phyloP scores from a whole-genome alignment of 148 eudicot species.

The Camellia sinensis region DNA sequence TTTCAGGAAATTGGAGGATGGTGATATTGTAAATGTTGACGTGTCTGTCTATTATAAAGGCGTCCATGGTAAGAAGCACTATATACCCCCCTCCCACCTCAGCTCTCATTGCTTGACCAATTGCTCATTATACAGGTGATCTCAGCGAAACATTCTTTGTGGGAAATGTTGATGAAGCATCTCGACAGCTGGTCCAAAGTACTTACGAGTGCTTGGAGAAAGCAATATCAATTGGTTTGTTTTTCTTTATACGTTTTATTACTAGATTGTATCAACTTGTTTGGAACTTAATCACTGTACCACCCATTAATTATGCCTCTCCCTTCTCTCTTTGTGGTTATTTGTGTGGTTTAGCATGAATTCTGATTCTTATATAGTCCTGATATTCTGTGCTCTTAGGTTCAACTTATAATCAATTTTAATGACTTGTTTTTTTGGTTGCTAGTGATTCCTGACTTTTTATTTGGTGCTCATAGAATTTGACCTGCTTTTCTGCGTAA shows the following conservation, averaged over 20 bases:
- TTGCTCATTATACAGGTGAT: constrained; percentile 56
- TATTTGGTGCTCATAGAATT: too few relatives aligned
- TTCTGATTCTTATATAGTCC: background rate
- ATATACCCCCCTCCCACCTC: background rate
- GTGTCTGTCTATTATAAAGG: constrained; percentile 90
- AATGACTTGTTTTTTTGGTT: too few relatives aligned
- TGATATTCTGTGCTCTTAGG: background rate
- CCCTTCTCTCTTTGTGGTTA: background rate
- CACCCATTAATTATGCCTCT: background rate
- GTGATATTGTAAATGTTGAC: constrained; percentile 94
- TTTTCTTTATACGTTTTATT: constrained; percentile 1
- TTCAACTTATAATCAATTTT: too few relatives aligned
- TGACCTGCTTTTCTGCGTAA: too few relatives aligned
- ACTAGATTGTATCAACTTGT: background rate
- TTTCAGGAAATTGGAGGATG: constrained; percentile 90
- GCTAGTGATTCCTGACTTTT: too few relatives aligned
- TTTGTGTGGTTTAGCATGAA: background rate
- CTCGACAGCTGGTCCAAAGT: constrained; percentile 66
- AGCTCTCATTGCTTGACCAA: constrained; percentile 7
- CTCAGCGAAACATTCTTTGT: constrained; percentile 95
- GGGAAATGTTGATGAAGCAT: constrained; percentile 91
- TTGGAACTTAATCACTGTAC: background rate
- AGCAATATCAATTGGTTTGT: constrained; percentile 80
- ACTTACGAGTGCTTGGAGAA: constrained; percentile 96
- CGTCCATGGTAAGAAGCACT: constrained; percentile 67